Percentiles rank a stretch among this genome's conserved stretches.
These are phyloP conservation scores for Fusarium buxicola DNA, from an alignment of 2,329 filamentous ascomycete species.

Conservation along the genomic window DNA sequence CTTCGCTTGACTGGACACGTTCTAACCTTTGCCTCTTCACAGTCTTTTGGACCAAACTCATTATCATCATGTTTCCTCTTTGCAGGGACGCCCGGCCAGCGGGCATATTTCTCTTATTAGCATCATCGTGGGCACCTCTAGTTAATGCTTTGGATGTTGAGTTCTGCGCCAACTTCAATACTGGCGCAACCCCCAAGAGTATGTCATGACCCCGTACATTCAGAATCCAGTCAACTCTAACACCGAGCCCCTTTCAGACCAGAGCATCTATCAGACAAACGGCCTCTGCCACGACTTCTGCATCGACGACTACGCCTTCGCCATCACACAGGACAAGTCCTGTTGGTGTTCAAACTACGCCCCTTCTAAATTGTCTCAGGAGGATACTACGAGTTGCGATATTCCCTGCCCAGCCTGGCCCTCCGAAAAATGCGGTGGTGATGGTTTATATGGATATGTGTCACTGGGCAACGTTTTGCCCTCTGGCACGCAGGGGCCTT, in stretches of 20 bases:
- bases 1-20: slow-evolving; percentile 7
- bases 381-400: slow-evolving; percentile 63
- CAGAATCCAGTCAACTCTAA: background rate
- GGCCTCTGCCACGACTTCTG: slow-evolving; percentile 75
- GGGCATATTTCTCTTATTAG: slow-evolving; percentile 42
- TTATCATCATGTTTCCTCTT: slow-evolving; percentile 39
- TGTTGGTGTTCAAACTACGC: slow-evolving; percentile 83
- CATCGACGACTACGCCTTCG: slow-evolving; percentile 69
- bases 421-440: slow-evolving; percentile 72
- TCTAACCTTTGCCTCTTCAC: slow-evolving; percentile 15
- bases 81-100: slow-evolving; percentile 34
- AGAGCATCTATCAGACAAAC: slow-evolving; percentile 73
- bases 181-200: slow-evolving; percentile 49
- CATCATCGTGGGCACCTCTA: slow-evolving; percentile 41
- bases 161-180: slow-evolving; percentile 55
- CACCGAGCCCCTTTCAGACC: slow-evolving; percentile 53
- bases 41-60: slow-evolving; percentile 30
- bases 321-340: slow-evolving; percentile 70
- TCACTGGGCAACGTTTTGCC: slow-evolving; percentile 60
- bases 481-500: slow-evolving; percentile 64
- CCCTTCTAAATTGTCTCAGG: slow-evolving; percentile 60
- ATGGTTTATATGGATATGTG: slow-evolving; percentile 74
- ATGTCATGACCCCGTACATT: slow-evolving; percentile 28
- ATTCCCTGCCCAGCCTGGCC: slow-evolving; percentile 76
- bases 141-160: slow-evolving; percentile 44